A percentile compares a stretch with the other conserved stretches of the same genome.
These are phyloP conservation scores for Phytopythium kandeliae DNA, from an alignment of 352 stramenopile species.

Conservation along the genomic window DNA sequence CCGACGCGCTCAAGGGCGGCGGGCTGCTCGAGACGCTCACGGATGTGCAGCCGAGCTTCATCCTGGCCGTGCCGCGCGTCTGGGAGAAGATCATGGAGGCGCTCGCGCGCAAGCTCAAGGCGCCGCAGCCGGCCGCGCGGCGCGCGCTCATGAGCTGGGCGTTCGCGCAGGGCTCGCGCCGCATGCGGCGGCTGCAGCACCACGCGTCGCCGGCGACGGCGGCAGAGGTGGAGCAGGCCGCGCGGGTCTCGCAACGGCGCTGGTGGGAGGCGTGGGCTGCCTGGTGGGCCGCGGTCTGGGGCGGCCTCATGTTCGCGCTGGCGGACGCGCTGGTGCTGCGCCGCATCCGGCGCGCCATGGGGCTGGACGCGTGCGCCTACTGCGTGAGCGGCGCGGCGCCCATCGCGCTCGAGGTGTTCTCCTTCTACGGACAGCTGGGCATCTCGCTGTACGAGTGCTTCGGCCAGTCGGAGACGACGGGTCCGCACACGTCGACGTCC, in stretches of 20 bases:
- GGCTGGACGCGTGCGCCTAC: slow-evolving; percentile 63
- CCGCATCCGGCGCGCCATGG: slow-evolving; percentile 64
- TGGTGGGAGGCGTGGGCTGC: background rate
- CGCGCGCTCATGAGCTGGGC: slow-evolving; percentile 73
- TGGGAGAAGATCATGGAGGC: slow-evolving; percentile 75
- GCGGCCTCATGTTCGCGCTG: slow-evolving; percentile 45
- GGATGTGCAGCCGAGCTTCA: slow-evolving; percentile 40
- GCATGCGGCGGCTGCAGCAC: slow-evolving; percentile 6
- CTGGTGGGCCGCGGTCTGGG: slow-evolving; percentile 38
- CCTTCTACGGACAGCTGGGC: slow-evolving; percentile 89
- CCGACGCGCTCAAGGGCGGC: slow-evolving; percentile 56
- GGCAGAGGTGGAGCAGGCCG: too few species aligned
- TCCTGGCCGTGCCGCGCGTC: slow-evolving; percentile 70
- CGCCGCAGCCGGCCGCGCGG: slow-evolving; percentile 35
- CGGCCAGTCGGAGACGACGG: slow-evolving; percentile 87
- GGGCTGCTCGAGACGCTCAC: slow-evolving; percentile 48
- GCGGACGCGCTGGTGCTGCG: slow-evolving; percentile 61
- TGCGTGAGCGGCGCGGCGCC: slow-evolving; percentile 79
- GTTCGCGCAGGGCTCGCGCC: slow-evolving; percentile 42
- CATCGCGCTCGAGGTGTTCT: slow-evolving; percentile 36
- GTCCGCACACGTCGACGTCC: slow-evolving; percentile 54
- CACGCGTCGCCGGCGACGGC: slow-evolving; percentile 15
- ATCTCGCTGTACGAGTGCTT: slow-evolving; percentile 89
- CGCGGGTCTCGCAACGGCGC: too few species aligned
- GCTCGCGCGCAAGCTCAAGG: slow-evolving; percentile 25